phyloP scores from a whole-genome alignment of 805 yeast genomes.

The Schizosaccharomyces osmophilus region DNA sequence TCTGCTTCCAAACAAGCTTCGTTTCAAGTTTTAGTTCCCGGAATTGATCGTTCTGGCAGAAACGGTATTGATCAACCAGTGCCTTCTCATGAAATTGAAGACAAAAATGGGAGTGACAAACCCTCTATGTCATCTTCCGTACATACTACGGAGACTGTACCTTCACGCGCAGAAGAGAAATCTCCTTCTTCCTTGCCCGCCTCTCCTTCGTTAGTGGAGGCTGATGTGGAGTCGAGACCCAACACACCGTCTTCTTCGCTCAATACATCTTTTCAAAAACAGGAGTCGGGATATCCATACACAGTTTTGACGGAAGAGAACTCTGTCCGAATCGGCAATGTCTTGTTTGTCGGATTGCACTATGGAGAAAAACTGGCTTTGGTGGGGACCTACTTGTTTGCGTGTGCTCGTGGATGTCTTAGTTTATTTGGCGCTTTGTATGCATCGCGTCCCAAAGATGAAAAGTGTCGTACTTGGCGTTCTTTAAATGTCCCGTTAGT shows the following conservation, averaged over 20 bases:
- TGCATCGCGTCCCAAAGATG: not conserved
- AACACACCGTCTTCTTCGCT: not conserved
- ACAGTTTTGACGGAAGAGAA: not conserved
- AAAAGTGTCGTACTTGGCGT: not conserved
- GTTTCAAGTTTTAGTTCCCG: not conserved
- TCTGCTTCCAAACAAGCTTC: not conserved
- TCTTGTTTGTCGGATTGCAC: not conserved
- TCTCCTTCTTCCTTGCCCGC: no score
- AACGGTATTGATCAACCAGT: not conserved
- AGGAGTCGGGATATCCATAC: not conserved
- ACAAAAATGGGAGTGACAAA: not conserved
- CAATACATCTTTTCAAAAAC: not conserved
- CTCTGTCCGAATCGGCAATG: not conserved
- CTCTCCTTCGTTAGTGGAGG: no score
- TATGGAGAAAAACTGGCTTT: not conserved
- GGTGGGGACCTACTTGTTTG: not conserved
- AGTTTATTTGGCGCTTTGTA: not conserved
- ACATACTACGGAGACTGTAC: no score
- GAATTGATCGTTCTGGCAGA: not conserved
- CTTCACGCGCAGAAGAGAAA: no score
- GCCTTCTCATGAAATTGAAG: not conserved
- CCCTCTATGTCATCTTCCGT: not conserved
- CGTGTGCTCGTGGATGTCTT: not conserved
- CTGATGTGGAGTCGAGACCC: no score
- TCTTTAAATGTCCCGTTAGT: not conserved